These are phyloP conservation scores for Mycena latifolia DNA, from an alignment of 768 basidiomycete genomes.

Conservation along the genomic window DNA sequence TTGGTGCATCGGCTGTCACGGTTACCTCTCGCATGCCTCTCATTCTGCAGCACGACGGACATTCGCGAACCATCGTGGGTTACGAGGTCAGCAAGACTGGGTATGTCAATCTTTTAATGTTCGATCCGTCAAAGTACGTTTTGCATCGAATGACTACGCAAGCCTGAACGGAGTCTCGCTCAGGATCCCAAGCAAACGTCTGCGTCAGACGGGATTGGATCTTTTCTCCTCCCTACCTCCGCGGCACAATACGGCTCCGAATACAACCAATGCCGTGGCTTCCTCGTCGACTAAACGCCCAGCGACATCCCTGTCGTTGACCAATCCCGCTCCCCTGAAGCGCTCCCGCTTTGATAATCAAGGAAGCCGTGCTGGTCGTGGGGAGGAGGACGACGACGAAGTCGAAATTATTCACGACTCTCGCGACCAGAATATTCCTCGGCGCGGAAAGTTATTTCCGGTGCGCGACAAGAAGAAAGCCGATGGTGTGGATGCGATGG, in stretches of 20 bases:
- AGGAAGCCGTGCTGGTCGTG: neutral
- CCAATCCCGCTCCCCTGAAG: conserved; percentile 40
- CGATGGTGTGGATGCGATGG: conserved; percentile 33
- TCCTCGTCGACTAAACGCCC: conserved; percentile 29
- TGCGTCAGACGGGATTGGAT: conserved; percentile 32
- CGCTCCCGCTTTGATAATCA: conserved; percentile 37
- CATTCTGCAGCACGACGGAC: conserved; percentile 85
- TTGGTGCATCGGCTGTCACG: conserved; percentile 62
- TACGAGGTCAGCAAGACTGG: conserved; percentile 77
- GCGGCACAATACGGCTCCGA: conserved; percentile 5
- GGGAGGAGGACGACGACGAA: conserved; percentile 47
- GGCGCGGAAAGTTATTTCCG: neutral
- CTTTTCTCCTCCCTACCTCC: conserved; percentile 35
- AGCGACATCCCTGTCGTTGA: conserved; percentile 23
- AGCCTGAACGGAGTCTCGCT: conserved; percentile 19
- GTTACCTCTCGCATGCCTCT: conserved; percentile 81
- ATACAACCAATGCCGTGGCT: conserved; percentile 11
- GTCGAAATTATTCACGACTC: conserved; percentile 40
- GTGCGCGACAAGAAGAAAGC: conserved; percentile 24
- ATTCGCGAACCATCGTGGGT: conserved; percentile 90
- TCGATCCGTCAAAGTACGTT: conserved; percentile 80
- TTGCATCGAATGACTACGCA: neutral
- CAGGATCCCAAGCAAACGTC: conserved; percentile 41
- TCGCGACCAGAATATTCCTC: conserved; percentile 17
- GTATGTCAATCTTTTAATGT: conserved; percentile 72